A percentile compares a stretch with the other conserved stretches of the same genome.
phyloP scores from a whole-genome alignment of 2,329 filamentous ascomycete genomes.

The Ophiosphaerella korrae region DNA sequence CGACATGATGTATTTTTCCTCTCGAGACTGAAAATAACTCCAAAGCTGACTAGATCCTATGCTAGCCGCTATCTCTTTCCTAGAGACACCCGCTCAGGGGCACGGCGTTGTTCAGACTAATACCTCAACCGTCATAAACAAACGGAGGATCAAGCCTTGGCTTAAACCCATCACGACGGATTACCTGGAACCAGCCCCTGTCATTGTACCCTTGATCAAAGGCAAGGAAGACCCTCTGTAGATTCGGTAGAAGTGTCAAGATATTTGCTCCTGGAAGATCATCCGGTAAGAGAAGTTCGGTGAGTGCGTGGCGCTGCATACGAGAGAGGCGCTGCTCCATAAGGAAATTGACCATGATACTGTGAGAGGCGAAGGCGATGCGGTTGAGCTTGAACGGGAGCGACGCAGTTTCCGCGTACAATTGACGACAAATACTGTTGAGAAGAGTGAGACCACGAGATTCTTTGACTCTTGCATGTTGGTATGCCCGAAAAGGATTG shows the following conservation, averaged over 20 bases:
- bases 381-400: conserved; percentile 33
- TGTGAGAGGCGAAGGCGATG: conserved; percentile 26
- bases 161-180: conserved; percentile 17
- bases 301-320: conserved; percentile 28
- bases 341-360: conserved; percentile 37
- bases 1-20: too few relatives aligned
- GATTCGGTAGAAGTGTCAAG: conserved; percentile 22
- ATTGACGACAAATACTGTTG: conserved; percentile 34
- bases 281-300: conserved; percentile 19
- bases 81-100: too few relatives aligned
- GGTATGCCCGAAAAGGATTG: conserved; percentile 17
- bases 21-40: too few relatives aligned
- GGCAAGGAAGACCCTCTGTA: conserved; percentile 25
- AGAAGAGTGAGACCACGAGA: conserved; percentile 22
- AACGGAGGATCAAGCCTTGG: conserved; percentile 13
- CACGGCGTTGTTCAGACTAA: too few relatives aligned
- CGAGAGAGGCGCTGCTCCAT: conserved; percentile 26
- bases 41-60: too few relatives aligned
- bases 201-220: conserved; percentile 1
- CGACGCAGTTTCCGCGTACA: conserved; percentile 35
- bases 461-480: conserved; percentile 5
- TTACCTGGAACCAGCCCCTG: conserved; percentile 23
- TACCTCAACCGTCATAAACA: too few relatives aligned
- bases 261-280: conserved; percentile 20
- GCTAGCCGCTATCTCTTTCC: too few relatives aligned